phyloP scores from a whole-genome alignment of 2,329 filamentous ascomycete genomes.

The Xylariaceae sp. region DNA sequence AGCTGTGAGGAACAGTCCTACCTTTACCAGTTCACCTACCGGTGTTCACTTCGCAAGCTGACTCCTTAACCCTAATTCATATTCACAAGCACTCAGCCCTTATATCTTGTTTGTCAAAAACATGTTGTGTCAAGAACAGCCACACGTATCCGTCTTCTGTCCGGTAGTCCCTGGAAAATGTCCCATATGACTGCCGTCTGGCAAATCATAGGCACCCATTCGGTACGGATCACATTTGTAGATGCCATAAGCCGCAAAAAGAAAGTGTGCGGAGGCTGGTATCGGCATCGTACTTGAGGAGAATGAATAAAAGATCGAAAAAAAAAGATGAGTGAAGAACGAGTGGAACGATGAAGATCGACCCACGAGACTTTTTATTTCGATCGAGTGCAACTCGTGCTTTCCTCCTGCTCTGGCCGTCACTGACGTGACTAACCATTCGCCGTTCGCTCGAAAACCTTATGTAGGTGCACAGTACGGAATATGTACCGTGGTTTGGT shows the following conservation, averaged over 20 bases:
- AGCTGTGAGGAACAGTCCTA: background rate
- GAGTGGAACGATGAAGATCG: background rate
- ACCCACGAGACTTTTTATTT: too few relatives aligned
- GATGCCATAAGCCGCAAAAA: too few relatives aligned
- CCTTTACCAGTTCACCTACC: background rate
- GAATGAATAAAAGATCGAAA: background rate
- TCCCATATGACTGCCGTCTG: background rate
- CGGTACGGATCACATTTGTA: too few relatives aligned
- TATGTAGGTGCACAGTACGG: too few relatives aligned
- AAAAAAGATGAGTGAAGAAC: background rate
- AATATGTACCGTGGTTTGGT: too few relatives aligned
- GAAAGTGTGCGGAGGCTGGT: too few relatives aligned
- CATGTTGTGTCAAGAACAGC: background rate
- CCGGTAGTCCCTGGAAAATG: background rate
- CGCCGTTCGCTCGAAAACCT: background rate
- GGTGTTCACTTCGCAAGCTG: background rate
- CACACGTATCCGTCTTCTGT: background rate
- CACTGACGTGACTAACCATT: background rate
- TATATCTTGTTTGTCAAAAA: background rate
- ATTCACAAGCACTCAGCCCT: background rate
- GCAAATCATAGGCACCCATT: background rate
- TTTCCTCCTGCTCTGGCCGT: background rate
- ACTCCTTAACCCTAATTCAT: slow-evolving; percentile 10
- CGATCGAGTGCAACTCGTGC: background rate
- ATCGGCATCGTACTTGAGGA: too few relatives aligned